Conservation (phyloP, 2,329 filamentous ascomycete genomes). For the Scedosporium apiospermum region DNA sequence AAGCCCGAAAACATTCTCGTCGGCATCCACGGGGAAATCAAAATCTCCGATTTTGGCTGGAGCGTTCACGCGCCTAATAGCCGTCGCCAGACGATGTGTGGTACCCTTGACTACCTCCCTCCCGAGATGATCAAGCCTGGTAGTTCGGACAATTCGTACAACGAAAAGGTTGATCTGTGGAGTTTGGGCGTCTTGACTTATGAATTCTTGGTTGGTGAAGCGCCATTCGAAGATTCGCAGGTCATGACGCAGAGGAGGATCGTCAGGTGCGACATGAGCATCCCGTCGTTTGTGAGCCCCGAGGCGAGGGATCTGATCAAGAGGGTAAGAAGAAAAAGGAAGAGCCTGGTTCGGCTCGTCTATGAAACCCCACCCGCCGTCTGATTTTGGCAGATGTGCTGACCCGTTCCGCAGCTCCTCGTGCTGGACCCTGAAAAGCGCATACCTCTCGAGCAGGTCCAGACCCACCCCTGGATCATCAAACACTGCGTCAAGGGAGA, state of each 20-base stretch:
- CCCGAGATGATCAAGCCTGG: constrained; percentile 93
- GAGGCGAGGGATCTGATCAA: constrained; percentile 92
- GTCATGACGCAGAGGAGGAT: constrained; percentile 93
- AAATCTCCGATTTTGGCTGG: constrained; percentile 98
- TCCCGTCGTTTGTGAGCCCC: constrained; percentile 80
- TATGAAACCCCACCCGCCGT: neutral
- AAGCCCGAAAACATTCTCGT: constrained; percentile 97
- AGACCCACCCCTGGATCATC: constrained; percentile 89
- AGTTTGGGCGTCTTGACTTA: constrained; percentile 90
- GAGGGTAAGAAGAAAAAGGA: constrained; percentile 47
- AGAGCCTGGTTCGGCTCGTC: neutral
- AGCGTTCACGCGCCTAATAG: constrained; percentile 96
- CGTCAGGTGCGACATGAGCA: constrained; percentile 78
- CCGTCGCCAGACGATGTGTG: constrained; percentile 88
- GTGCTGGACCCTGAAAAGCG: constrained; percentile 91
- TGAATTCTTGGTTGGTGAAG: constrained; percentile 92
- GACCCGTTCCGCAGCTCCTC: constrained; percentile 50
- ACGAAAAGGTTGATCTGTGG: constrained; percentile 94
- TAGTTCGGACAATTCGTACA: constrained; percentile 77
- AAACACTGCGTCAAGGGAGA: constrained; percentile 78
- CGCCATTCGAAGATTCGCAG: constrained; percentile 91
- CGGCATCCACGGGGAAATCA: constrained; percentile 94
- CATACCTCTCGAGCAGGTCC: constrained; percentile 79
- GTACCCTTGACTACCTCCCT: constrained; percentile 92
- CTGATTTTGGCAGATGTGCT: neutral